Percentiles rank a stretch among this genome's conserved stretches.
These are phyloP conservation scores for Podaxis pistillaris DNA, from an alignment of 768 basidiomycete species.

Conservation along the genomic window DNA sequence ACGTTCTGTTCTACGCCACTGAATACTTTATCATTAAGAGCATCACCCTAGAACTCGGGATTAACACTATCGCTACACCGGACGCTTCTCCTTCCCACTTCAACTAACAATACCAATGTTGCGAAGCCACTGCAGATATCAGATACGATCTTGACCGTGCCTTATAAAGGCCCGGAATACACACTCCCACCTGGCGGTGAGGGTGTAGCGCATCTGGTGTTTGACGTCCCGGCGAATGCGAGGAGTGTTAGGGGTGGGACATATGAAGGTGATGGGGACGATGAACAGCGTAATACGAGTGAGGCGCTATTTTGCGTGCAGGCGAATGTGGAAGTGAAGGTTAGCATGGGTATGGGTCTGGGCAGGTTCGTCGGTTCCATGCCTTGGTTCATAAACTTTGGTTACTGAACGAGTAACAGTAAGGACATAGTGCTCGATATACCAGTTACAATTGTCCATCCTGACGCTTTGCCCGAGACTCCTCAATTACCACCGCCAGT, in stretches of 20 bases:
- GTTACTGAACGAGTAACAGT: conserved; percentile 33
- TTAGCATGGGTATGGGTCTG: conserved; percentile 40
- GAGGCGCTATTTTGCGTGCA: conserved; percentile 69
- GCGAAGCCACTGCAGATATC: conserved; percentile 56
- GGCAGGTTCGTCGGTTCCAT: conserved; percentile 48
- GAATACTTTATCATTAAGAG: background rate
- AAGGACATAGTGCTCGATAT: conserved; percentile 69
- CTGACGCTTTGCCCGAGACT: conserved; percentile 46
- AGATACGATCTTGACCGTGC: conserved; percentile 66
- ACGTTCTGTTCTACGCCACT: conserved; percentile 13
- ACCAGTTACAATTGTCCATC: conserved; percentile 65
- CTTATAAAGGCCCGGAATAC: conserved; percentile 76
- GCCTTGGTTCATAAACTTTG: conserved; percentile 10
- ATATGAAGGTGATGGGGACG: conserved; percentile 46
- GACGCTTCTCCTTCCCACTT: conserved; percentile 52
- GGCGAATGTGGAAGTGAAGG: conserved; percentile 58
- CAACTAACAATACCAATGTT: conserved; percentile 26
- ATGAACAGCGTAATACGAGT: conserved; percentile 27
- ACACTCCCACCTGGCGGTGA: conserved; percentile 70
- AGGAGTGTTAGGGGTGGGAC: conserved; percentile 63
- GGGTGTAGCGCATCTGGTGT: conserved; percentile 75
- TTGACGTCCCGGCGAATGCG: conserved; percentile 71
- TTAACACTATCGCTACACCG: conserved; percentile 61
- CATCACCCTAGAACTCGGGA: conserved; percentile 56
- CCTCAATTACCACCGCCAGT: conserved; percentile 1